These are phyloP conservation scores for Aphanoascus verrucosus DNA, from an alignment of 2,329 filamentous ascomycete species.

Conservation along the genomic window DNA sequence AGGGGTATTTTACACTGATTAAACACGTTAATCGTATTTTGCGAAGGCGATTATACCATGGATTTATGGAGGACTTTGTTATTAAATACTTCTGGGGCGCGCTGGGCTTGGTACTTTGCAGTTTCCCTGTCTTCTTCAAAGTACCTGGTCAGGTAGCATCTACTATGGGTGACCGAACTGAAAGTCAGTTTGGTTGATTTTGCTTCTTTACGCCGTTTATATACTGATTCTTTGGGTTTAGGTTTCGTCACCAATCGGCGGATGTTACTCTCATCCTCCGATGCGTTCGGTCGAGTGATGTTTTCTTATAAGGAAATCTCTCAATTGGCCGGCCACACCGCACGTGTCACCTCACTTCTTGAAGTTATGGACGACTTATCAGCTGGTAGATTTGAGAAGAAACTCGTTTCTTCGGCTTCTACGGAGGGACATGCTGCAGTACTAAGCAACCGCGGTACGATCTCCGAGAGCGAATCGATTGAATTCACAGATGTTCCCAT, in stretches of 20 bases:
- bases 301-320: conserved; percentile 97
- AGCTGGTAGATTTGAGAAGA: conserved; percentile 87
- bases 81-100: conserved; percentile 99
- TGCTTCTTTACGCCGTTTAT: background rate
- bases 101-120: conserved; percentile 80
- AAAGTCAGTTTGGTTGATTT: conserved; percentile 37
- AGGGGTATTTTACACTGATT: conserved; percentile 97
- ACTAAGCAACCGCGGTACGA: conserved; percentile 66
- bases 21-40: conserved; percentile 98
- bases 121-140: conserved; percentile 91
- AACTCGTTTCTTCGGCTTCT: conserved; percentile 78
- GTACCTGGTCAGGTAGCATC: conserved; percentile 57
- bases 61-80: conserved; percentile 99
- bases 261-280: conserved; percentile 83
- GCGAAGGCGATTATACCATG: conserved; percentile 82
- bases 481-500: conserved; percentile 85
- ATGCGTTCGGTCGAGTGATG: conserved; percentile 92
- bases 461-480: conserved; percentile 73
- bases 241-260: conserved; percentile 89
- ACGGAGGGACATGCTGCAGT: conserved; percentile 74
- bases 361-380: conserved; percentile 93
- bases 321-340: conserved; percentile 90
- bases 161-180: conserved; percentile 45
- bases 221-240: conserved; percentile 22
- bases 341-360: conserved; percentile 75